Evolutionary conservation across 1,139 yeast species (phyloP), one percentile per base, ranked within the genome.

Genomic region (Debaryomyces sp.): DNA sequence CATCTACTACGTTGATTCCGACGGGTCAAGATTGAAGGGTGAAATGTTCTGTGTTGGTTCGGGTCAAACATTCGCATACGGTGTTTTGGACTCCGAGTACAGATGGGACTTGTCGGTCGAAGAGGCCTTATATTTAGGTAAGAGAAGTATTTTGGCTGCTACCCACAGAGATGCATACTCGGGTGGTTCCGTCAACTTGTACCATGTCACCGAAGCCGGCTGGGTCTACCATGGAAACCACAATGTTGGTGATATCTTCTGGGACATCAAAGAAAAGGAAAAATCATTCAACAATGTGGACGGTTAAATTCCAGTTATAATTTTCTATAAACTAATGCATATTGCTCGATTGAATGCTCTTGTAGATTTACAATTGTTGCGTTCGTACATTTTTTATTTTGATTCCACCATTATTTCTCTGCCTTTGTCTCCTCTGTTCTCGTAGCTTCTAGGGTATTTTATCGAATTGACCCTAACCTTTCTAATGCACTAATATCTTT

Each of bases 61-160:
- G 1, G 99, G 99, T 71, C 99, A 94, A 73, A 94, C 99, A 1
- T 94, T 94, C 72, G 99, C 99, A n/a, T 94, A 94, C 64, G 99
- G 99, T 78, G 99, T 94, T 23, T 78, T 94, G 57, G 99, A 94
- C 68, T 82, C 96, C 33, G 91, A 89, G 60, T 89, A 90, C 72
- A 81, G 79, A 60, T 90, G 96, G 96, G 97, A 92, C 62, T 72
- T 92, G 56, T 66, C 88, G 1, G 95, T 89, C 8, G 98, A 94
- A 55, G 98, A 94, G 53, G 99, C 99, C 3, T 79, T 95, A 56
- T 89, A 87, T 61, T 80, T 94, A 56, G 99, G 99, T 55, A 92
- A 92, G 73, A 85, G 99, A 71, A 86, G 96, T 50, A 94, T 94
- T 62, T 79, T 94, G 59, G 99, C 99, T 38, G 99, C 99, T 46